Evolutionary conservation across 1,139 yeast species (phyloP), one percentile per base, ranked within the genome.

Genomic region (Geotrichum fermentans): DNA sequence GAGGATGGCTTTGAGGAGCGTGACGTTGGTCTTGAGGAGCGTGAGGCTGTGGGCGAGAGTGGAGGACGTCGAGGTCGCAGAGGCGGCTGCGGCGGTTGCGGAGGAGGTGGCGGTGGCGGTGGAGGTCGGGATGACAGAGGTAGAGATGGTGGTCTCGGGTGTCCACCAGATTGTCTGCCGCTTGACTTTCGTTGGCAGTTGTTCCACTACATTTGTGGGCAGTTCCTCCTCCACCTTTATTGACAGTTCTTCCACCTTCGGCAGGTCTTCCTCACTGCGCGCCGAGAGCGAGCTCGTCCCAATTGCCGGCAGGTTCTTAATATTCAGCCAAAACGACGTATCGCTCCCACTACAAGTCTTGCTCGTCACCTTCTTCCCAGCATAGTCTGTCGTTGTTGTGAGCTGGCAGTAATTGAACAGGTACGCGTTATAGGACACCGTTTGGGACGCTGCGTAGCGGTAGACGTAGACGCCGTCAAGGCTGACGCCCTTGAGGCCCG

Each of bases 401-500:
- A 43, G 24, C 34, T 33, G 11, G 18, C 46, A 43, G 20, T 34
- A 35, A 22, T 33, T 43, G 14, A 43, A 43, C 21, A 43, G 34
- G 17, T 43, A 43, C 10, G 40, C 32, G 22, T 43, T 43, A 24
- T 43, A 43, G 33, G 20, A 22, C 16, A 26, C 37, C 11, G 40
- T 21, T 14, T 20, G 16, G 11, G 32, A 14, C 8, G 20, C 3
- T 10, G 30, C n/a, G 24, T 43, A 43, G 29, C 32, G 17, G 29
- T 43, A 43, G 14, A 43, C 22, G 20, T 43, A 43, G 16, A 43
- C n/a, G 14, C 35, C 17, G 40, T 35, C 40, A 5, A 43, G 40
- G 24, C 34, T 13, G 17, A 43, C 46, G 3, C 24, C 18, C 14
- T 22, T 24, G 4, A 43, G 22, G 13, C 46, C 46, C 6, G 46